phyloP scores from a whole-genome alignment of 768 basidiomycete genomes.

The Butyriboletus loyo region DNA sequence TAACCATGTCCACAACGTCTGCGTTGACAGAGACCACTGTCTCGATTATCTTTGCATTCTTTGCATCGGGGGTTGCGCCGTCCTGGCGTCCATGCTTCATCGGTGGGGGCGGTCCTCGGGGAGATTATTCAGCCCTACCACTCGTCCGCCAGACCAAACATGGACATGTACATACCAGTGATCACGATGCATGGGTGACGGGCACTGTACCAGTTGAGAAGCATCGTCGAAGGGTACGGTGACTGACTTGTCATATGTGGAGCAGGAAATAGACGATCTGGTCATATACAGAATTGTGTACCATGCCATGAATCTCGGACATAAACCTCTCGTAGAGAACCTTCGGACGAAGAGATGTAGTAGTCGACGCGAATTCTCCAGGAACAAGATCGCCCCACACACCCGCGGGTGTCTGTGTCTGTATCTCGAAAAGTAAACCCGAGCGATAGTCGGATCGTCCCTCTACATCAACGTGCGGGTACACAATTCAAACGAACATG shows the following conservation, averaged over 20 bases:
- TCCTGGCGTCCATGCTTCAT: neutral
- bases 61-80: constrained; percentile 1
- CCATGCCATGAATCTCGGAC: neutral
- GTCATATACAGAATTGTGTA: too few relatives aligned
- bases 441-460: neutral
- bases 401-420: neutral
- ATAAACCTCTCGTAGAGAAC: neutral
- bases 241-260: neutral
- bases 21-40: neutral
- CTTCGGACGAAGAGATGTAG: too few relatives aligned
- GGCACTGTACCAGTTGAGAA: neutral
- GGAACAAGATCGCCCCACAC: neutral
- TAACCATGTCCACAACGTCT: neutral
- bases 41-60: neutral
- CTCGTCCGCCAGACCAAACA: neutral
- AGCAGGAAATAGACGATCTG: neutral
- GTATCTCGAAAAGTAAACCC: neutral
- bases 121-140: neutral
- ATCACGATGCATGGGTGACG: neutral
- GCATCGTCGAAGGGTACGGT: neutral
- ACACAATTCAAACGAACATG: too few relatives aligned
- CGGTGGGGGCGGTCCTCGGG: neutral
- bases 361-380: neutral
- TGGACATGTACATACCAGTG: neutral
- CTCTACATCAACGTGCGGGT: neutral